Conservation (phyloP, 768 basidiomycete genomes). For the Clitopilus hobsonii region DNA sequence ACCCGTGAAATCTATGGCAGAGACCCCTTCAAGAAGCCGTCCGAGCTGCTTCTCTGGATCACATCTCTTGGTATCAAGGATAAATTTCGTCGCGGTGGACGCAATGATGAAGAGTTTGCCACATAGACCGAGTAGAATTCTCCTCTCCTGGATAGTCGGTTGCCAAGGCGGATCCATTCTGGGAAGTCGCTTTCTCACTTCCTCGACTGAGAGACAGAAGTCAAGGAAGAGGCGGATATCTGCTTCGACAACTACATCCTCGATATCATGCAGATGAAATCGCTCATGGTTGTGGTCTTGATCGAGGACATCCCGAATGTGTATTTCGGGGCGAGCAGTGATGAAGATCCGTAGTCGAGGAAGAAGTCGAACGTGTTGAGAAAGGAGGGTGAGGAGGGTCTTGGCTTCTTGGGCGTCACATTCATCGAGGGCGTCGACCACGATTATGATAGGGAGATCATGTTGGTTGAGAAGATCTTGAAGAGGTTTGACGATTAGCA, state of each 20-base stretch:
- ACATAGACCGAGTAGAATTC: background rate
- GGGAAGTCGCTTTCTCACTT: background rate
- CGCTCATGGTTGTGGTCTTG: background rate
- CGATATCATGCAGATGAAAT: constrained; percentile 4
- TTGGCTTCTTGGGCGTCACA: background rate
- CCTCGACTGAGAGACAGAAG: background rate
- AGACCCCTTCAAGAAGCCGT: background rate
- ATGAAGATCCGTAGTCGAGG: background rate
- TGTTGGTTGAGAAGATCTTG: background rate
- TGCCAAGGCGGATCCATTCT: background rate
- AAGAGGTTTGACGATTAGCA: background rate
- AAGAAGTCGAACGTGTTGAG: background rate
- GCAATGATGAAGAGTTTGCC: constrained; percentile 2
- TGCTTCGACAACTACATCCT: background rate
- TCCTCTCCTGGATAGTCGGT: background rate
- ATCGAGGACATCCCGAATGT: background rate
- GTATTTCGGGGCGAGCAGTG: background rate
- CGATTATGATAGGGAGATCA: background rate
- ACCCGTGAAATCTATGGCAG: background rate
- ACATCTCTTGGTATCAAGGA: background rate
- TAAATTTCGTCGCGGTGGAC: background rate
- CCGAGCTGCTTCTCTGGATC: background rate
- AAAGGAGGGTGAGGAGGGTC: background rate
- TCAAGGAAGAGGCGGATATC: constrained; percentile 1
- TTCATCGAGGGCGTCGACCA: constrained; percentile 4